Conservation (phyloP, 2,329 filamentous ascomycete species). For the Botrytis porri region DNA sequence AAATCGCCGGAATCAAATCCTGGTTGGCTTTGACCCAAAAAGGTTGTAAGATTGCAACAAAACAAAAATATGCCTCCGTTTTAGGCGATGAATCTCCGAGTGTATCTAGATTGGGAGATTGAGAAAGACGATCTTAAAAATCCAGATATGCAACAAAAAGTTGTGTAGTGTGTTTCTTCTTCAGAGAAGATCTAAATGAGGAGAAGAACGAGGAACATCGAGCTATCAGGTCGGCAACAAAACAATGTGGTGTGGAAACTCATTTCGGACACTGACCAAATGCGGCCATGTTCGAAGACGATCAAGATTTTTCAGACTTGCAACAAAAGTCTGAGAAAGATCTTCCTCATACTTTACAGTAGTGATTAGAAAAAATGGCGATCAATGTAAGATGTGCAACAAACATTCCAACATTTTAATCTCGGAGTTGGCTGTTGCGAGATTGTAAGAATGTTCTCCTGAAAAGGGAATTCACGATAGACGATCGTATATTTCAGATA, state of each 20-base stretch:
- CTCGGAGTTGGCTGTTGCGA: not conserved
- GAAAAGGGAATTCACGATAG: slow-evolving; percentile 16
- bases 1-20: not conserved
- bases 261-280: not conserved
- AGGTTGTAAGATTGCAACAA: not conserved
- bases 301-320: slow-evolving; percentile 17
- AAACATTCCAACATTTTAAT: not conserved
- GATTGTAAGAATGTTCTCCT: not conserved
- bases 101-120: slow-evolving; percentile 2
- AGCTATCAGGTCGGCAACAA: not conserved
- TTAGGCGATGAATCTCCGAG: not conserved
- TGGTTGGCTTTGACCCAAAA: not conserved
- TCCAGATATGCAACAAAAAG: slow-evolving; percentile 2
- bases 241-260: not conserved
- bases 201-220: not conserved
- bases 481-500: slow-evolving; percentile 9
- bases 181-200: not conserved
- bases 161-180: not conserved
- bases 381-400: slow-evolving; percentile 3
- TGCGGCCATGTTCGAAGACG: slow-evolving; percentile 2
- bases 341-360: not conserved
- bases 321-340: slow-evolving; percentile 8
- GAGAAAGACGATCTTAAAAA: slow-evolving; percentile 3
- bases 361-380: not conserved
- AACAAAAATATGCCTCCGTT: not conserved